Conservation (phyloP, 345 rosid genomes). For the Ailanthus altissimus region DNA sequence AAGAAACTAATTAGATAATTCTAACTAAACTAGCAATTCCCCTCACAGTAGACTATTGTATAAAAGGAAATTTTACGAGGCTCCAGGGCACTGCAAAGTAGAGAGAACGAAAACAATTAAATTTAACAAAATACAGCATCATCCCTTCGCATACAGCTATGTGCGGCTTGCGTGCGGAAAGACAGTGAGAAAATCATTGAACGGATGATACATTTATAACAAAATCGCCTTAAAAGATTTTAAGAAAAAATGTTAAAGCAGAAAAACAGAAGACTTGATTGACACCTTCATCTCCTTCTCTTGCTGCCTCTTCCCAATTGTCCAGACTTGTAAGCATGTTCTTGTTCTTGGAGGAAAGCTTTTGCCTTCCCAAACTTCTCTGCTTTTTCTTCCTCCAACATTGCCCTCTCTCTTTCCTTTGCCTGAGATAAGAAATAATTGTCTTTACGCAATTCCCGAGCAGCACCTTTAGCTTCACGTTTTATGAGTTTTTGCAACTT, state of each 20-base stretch:
- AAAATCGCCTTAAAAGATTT: neutral
- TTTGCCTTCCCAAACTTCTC: slow-evolving; percentile 69
- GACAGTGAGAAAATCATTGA: no score
- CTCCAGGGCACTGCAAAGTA: neutral
- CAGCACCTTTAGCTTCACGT: slow-evolving; percentile 68
- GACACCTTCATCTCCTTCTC: slow-evolving; percentile 42
- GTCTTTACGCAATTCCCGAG: slow-evolving; percentile 89
- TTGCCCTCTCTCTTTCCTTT: slow-evolving; percentile 61
- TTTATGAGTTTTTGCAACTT: slow-evolving; percentile 62
- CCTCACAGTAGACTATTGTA: neutral
- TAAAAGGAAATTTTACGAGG: neutral
- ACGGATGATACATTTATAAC: neutral
- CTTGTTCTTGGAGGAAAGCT: slow-evolving; percentile 94
- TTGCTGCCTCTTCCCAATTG: slow-evolving; percentile 78
- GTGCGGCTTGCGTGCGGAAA: no score
- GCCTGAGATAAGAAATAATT: slow-evolving; percentile 49
- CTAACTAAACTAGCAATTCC: no score
- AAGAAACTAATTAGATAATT: no score
- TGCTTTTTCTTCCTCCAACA: slow-evolving; percentile 53
- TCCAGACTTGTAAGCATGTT: slow-evolving; percentile 83
- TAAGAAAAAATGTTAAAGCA: neutral
- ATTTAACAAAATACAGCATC: neutral
- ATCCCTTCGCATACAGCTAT: neutral
- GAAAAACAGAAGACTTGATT: neutral
- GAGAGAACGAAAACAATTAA: no score